A percentile compares a stretch with the other conserved stretches of the same genome.
Conservation (phyloP, 2,329 filamentous ascomycete genomes). For the Lojkania enalia region DNA sequence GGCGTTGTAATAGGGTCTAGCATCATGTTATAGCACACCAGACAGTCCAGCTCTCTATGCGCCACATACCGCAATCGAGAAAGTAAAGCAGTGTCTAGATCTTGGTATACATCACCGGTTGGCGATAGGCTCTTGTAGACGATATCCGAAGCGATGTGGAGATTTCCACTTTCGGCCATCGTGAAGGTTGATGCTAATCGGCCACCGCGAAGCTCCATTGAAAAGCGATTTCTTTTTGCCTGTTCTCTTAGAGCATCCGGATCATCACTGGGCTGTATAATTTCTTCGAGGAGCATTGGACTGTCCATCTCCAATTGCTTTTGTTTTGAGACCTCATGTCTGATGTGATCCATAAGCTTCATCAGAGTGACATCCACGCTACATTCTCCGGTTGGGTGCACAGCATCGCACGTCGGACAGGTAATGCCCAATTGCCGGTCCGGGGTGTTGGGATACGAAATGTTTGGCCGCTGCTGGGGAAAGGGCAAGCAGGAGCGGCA, state of each 20-base stretch:
- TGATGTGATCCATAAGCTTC: constrained; percentile 64
- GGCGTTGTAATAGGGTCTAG: constrained; percentile 80
- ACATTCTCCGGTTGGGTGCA: constrained; percentile 79
- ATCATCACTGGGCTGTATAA: constrained; percentile 39
- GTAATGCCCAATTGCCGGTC: constrained; percentile 69
- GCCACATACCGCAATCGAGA: constrained; percentile 61
- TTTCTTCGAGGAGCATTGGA: constrained; percentile 49
- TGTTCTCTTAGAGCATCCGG: constrained; percentile 46
- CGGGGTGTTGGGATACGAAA: constrained; percentile 74
- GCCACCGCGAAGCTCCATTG: constrained; percentile 58
- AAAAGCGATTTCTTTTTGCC: constrained; percentile 29
- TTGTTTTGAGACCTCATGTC: constrained; percentile 54
- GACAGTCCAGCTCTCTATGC: constrained; percentile 78
- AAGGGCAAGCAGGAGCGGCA: constrained; percentile 76
- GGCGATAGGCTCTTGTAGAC: constrained; percentile 50
- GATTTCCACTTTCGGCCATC: constrained; percentile 64
- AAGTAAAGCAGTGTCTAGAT: constrained; percentile 57
- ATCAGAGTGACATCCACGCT: constrained; percentile 74
- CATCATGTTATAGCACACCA: constrained; percentile 82
- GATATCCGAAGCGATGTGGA: constrained; percentile 61
- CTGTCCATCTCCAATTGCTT: constrained; percentile 36
- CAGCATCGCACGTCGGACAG: constrained; percentile 68
- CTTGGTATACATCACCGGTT: constrained; percentile 42
- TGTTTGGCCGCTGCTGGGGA: constrained; percentile 65
- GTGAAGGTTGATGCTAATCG: constrained; percentile 68